Evolutionary conservation across 2,329 filamentous ascomycete species (phyloP).

Genomic region (Lasiodiplodia sp.): DNA sequence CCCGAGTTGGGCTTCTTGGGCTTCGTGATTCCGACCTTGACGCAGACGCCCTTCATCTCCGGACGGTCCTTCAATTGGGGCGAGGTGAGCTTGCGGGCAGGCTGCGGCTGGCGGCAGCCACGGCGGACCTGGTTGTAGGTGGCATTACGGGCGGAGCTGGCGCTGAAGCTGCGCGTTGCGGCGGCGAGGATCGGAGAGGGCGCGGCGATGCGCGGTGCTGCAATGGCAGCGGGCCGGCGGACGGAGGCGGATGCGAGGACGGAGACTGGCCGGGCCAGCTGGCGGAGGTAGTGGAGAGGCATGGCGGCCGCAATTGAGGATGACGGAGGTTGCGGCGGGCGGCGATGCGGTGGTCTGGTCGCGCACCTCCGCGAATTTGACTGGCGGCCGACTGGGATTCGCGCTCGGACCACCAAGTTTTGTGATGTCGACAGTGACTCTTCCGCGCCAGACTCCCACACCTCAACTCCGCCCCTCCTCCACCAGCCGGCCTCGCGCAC

Average conservation of each 20-base stretch:
- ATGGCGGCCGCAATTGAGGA: constrained; percentile 13
- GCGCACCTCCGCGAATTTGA: constrained; percentile 26
- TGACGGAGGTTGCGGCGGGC: background rate
- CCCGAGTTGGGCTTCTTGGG: constrained; percentile 99
- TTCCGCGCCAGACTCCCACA: background rate
- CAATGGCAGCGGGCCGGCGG: background rate
- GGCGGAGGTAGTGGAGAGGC: constrained; percentile 28
- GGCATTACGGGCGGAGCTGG: constrained; percentile 47
- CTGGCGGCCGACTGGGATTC: constrained; percentile 4
- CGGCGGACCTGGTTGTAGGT: constrained; percentile 61
- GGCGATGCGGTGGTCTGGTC: background rate
- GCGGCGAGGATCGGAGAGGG: constrained; percentile 15
- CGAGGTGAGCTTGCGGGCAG: constrained; percentile 84
- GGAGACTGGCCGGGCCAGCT: constrained; percentile 14
- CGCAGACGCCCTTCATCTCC: constrained; percentile 91
- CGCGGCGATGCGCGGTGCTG: constrained; percentile 23
- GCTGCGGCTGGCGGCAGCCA: constrained; percentile 80
- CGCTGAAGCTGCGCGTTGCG: constrained; percentile 47
- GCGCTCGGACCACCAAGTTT: constrained; percentile 25
- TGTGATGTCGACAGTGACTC: constrained; percentile 24
- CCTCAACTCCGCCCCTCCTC: background rate
- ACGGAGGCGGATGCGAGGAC: background rate
- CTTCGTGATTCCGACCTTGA: constrained; percentile 91
- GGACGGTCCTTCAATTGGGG: constrained; percentile 81
- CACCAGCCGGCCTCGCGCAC: background rate